phyloP scores from a whole-genome alignment of 2,329 filamentous ascomycete genomes.

The Pseudocercospora crystallina region DNA sequence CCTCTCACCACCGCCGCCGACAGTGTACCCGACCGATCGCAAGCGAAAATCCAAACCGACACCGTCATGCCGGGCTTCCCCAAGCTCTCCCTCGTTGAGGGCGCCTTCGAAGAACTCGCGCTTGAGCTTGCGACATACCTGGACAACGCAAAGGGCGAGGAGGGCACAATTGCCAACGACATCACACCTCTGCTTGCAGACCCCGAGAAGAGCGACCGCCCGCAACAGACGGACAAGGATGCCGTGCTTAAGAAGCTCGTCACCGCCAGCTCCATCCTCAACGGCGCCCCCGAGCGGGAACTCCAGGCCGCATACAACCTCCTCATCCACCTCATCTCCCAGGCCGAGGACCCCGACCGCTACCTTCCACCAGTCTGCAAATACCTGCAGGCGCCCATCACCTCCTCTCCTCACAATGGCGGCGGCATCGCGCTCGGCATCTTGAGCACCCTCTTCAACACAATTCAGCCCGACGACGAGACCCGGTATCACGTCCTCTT shows the following conservation, averaged over 20 bases:
- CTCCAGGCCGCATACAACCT: constrained; percentile 96
- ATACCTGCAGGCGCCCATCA: constrained; percentile 83
- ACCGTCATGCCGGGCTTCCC: constrained; percentile 58
- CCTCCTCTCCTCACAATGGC: constrained; percentile 81
- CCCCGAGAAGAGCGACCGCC: constrained; percentile 52
- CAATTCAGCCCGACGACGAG: constrained; percentile 72
- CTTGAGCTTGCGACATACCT: constrained; percentile 95
- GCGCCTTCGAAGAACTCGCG: constrained; percentile 86
- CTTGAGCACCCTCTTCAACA: constrained; percentile 95
- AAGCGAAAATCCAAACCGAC: constrained; percentile 7
- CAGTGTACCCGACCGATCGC: too few species aligned
- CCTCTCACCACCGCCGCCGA: too few species aligned
- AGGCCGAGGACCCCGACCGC: constrained; percentile 80
- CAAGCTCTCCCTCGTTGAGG: constrained; percentile 75
- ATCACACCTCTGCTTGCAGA: constrained; percentile 66
- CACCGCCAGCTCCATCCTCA: constrained; percentile 72
- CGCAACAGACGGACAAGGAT: constrained; percentile 66
- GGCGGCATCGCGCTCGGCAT: constrained; percentile 83
- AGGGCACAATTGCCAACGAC: constrained; percentile 59
- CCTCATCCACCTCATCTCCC: constrained; percentile 86
- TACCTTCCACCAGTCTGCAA: constrained; percentile 85
- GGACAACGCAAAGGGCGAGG: constrained; percentile 70
- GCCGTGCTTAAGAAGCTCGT: constrained; percentile 89
- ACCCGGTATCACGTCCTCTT: constrained; percentile 88
- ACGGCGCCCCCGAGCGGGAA: constrained; percentile 89